Evolutionary conservation across 345 rosid genomes (phyloP), one percentile per base, ranked within the genome.

Genomic region (Physaria fendleri): DNA sequence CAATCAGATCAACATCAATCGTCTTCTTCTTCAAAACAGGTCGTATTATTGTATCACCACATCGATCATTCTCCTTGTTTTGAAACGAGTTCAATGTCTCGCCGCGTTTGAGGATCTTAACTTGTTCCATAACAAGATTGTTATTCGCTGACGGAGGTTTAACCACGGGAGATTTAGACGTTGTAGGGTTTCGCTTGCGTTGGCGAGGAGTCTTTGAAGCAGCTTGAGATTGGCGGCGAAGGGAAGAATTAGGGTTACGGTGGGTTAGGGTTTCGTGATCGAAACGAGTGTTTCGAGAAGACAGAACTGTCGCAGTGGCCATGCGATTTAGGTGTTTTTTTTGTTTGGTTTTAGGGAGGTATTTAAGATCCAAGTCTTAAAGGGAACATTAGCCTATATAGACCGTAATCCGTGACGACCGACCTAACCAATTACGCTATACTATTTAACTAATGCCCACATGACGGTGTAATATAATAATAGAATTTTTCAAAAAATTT

Each of bases 71-170:
- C 47, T 44, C 48, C 43, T 15, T 15, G 35, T n/a, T 30, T 16
- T 0, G 41, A 27, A 64, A 23, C 46, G n/a, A 11, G 40, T 33
- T 48, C 34, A 74, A 59, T 3, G 78, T 5, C 53, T 82, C 88
- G 22, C 85, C 88, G 50, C 92, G 94, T 56, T 76, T 83, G 59
- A 81, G 60, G 73, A 84, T 81, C 83, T 71, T 78, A 45, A 84
- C 85, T 64, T 81, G 68, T 15, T 75, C 91, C 79, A 78, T 74
- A 9, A 75, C 81, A 8, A 76, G 77, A 62, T 71, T 73, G 30
- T 41, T 62, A 2, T 69, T 55, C 40, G 57, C 11, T 58, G 74
- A 32, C 2, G 82, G 79, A 50, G 59, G 38, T 47, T 45, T 71
- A 4, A 51, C 68, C 25, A 71, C 63, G 55, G 57, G 17, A 34